These are phyloP conservation scores for Aspergillus kassunensis DNA, from an alignment of 495 filamentous ascomycete genomes.

Conservation along the genomic window DNA sequence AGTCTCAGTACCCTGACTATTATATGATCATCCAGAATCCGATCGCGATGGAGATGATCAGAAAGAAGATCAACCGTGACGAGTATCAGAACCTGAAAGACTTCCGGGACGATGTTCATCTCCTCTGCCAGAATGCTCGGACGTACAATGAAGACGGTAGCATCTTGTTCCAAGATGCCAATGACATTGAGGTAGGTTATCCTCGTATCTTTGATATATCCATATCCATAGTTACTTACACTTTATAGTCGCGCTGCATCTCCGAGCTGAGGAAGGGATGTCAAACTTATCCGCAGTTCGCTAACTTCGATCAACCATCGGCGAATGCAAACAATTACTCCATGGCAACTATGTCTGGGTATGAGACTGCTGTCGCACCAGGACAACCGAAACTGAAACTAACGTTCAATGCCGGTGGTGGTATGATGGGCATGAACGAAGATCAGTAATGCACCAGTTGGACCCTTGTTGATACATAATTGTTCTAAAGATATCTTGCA, in stretches of 20 bases:
- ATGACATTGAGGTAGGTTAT: conserved; percentile 78
- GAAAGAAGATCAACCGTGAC: conserved; percentile 88
- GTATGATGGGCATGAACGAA: conserved; percentile 28
- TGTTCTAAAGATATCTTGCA: conserved; percentile 15
- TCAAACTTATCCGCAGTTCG: conserved; percentile 66
- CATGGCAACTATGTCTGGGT: conserved; percentile 55
- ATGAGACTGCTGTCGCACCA: conserved; percentile 55
- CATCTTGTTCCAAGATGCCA: conserved; percentile 85
- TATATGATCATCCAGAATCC: conserved; percentile 88
- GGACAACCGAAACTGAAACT: conserved; percentile 58
- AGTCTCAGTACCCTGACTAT: conserved; percentile 84
- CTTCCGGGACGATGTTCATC: conserved; percentile 74
- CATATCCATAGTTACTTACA: conserved; percentile 34
- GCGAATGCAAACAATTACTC: conserved; percentile 56
- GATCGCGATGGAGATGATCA: conserved; percentile 90
- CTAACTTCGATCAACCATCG: conserved; percentile 60
- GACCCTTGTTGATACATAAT: conserved; percentile 15
- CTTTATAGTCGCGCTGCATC: conserved; percentile 58
- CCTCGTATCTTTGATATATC: too few relatives aligned
- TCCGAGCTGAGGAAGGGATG: conserved; percentile 66
- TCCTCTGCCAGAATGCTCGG: conserved; percentile 84
- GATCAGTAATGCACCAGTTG: conserved; percentile 28
- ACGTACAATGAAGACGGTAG: conserved; percentile 96
- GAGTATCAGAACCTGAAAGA: conserved; percentile 79
- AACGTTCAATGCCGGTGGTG: conserved; percentile 48